A percentile compares a stretch with the other conserved stretches of the same genome.
phyloP scores from a whole-genome alignment of 1,284 basidiomycete genomes.

The Meripilus lineatus region DNA sequence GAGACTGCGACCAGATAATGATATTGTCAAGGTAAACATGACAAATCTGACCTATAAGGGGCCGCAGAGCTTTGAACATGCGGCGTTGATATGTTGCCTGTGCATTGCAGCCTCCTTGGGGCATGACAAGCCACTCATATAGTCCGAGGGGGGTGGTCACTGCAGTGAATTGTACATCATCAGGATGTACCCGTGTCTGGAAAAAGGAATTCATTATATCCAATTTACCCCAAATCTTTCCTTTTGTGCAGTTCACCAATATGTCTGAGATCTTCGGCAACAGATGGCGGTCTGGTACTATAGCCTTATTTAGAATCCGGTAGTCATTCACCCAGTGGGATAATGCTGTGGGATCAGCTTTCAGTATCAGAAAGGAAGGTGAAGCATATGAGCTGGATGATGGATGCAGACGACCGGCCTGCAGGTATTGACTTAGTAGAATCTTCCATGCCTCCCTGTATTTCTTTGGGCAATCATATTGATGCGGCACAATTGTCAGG shows the following conservation, averaged over 20 bases:
- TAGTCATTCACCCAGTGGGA: conserved; percentile 40
- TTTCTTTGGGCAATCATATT: conserved; percentile 19
- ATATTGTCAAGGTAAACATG: conserved; percentile 43
- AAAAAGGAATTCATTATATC: conserved; percentile 42
- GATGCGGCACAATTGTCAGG: conserved; percentile 11
- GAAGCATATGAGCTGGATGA: conserved; percentile 25
- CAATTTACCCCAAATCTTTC: conserved; percentile 30
- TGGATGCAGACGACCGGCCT: conserved; percentile 15
- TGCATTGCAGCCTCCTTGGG: conserved; percentile 33
- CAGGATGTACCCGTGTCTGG: conserved; percentile 32
- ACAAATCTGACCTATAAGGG: conserved; percentile 30
- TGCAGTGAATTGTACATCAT: conserved; percentile 32
- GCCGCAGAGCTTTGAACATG: conserved; percentile 26
- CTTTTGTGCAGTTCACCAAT: conserved; percentile 17
- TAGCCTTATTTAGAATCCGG: conserved; percentile 31
- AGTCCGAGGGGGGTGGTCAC: conserved; percentile 34
- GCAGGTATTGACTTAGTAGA: conserved; percentile 14
- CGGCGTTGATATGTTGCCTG: conserved; percentile 32
- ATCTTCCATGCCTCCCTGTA: conserved; percentile 15
- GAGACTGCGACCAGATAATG: conserved; percentile 34
- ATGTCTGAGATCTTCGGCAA: conserved; percentile 28
- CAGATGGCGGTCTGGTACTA: conserved; percentile 29
- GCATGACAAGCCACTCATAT: conserved; percentile 41
- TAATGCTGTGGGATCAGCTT: conserved; percentile 27
- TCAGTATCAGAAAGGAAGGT: conserved; percentile 34